Base-by-base conservation (phyloP, 2,329 filamentous ascomycete species). In the Microascus cirrosus region DNA sequence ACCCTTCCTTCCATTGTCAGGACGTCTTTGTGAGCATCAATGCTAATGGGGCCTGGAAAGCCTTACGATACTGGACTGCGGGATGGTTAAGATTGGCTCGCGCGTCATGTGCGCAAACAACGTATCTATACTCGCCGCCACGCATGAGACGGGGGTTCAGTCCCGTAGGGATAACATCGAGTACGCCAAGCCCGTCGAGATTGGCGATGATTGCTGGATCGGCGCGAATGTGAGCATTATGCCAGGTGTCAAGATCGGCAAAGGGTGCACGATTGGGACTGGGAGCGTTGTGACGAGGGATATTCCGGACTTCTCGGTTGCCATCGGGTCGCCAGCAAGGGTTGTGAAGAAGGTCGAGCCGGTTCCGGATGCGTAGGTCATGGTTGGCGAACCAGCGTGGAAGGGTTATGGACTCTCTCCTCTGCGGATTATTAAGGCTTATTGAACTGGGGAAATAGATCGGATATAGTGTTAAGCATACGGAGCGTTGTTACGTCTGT, bases 31-130 rank as follows among this genome's bases (percentile, higher is more conserved):
- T 18, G 57, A 18, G 5, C 20, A 1, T 20, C 13, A 3, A 12
- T 53, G 25, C 42, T 2, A 2, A n/a, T 3, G 56, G 42, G 22
- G 28, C 18, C 1, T 12, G 28, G 18, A n/a, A 39, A 77, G 75
- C 60, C 66, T 79, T 58, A 82, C 83, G 2, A 85, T 91, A 60
- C 73, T 91, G 15, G 89, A 93, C 67, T 90, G 84, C n/a, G 87
- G 83, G 62, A 73, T 82, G 2, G 84, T 92, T 48, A 74, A 69
- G 3, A 86, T 92, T 53, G 89, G 89, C 0, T 78, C 85, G 28
- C 80, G 88, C 32, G 88, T 87, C 1, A 71, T 89, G 62, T 77
- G 92, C 58, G 89, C 86, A 0, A 86, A 89, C 0, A 85, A 84
- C 63, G 86, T 92, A 0, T 81, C 76, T 55, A 79, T 94, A 58